phyloP scores from a whole-genome alignment of 352 stramenopile species.

The Salisapilia sapeloensis region DNA sequence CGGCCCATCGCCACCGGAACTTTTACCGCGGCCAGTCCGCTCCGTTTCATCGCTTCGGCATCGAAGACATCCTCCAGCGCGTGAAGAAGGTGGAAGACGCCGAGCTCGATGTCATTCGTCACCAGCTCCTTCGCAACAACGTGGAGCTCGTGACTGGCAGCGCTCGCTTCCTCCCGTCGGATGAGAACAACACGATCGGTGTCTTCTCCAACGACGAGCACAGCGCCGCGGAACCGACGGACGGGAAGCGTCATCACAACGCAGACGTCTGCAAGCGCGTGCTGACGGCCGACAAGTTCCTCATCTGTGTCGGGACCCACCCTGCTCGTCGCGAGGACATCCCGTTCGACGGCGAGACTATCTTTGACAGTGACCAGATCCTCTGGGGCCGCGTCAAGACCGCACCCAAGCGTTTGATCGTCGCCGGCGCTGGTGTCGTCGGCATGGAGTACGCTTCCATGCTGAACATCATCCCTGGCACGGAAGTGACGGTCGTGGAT shows the following conservation, averaged over 20 bases:
- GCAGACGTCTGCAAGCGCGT: slow-evolving; percentile 19
- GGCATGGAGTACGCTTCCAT: slow-evolving; percentile 87
- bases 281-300: slow-evolving; percentile 59
- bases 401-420: slow-evolving; percentile 58
- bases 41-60: slow-evolving; percentile 67
- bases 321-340: slow-evolving; percentile 60
- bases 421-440: slow-evolving; percentile 74
- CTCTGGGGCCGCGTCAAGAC: slow-evolving; percentile 42
- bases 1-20: slow-evolving; percentile 78
- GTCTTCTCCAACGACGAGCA: slow-evolving; percentile 18
- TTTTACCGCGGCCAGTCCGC: slow-evolving; percentile 79
- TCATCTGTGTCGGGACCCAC: slow-evolving; percentile 73
- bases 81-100: slow-evolving; percentile 63
- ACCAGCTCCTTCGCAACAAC: slow-evolving; percentile 55
- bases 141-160: slow-evolving; percentile 59
- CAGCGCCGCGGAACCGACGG: slow-evolving; percentile 3
- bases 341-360: slow-evolving; percentile 66
- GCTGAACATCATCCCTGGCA: slow-evolving; percentile 77
- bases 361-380: slow-evolving; percentile 77
- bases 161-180: slow-evolving; percentile 59
- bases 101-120: slow-evolving; percentile 67
- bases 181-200: slow-evolving; percentile 61
- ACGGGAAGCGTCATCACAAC: slow-evolving; percentile 3
- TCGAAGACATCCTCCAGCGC: slow-evolving; percentile 68
- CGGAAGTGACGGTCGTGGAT: slow-evolving; percentile 78